phyloP scores from a whole-genome alignment of 495 filamentous ascomycete species.

The Cercophora sp. region DNA sequence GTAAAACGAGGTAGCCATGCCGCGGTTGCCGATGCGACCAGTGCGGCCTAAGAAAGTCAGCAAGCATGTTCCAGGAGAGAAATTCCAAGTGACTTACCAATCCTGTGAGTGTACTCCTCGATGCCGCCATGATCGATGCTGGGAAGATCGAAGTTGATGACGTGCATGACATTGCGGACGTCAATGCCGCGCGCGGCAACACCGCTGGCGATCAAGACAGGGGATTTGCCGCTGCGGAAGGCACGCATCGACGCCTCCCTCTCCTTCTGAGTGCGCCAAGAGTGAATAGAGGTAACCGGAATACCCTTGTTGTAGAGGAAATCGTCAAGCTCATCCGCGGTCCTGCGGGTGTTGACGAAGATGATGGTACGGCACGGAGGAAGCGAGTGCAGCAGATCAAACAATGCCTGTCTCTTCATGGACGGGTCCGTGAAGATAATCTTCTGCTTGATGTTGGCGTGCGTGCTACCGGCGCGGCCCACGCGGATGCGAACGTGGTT shows the following conservation, averaged over 20 bases:
- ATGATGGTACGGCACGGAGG: conserved; percentile 78
- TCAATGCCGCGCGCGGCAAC: conserved; percentile 89
- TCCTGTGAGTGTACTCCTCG: conserved; percentile 89
- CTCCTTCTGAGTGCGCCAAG: conserved; percentile 83
- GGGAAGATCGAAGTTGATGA: conserved; percentile 92
- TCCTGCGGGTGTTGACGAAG: conserved; percentile 77
- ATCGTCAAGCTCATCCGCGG: conserved; percentile 80
- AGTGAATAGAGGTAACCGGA: conserved; percentile 81
- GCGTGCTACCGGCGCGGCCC: conserved; percentile 77
- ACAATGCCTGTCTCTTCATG: conserved; percentile 64
- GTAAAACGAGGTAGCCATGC: conserved; percentile 86
- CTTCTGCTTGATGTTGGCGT: conserved; percentile 75
- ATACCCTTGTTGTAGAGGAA: conserved; percentile 74
- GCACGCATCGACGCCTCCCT: conserved; percentile 89
- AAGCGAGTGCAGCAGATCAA: conserved; percentile 65
- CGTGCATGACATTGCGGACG: conserved; percentile 77
- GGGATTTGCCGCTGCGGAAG: conserved; percentile 69
- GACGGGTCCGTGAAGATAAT: conserved; percentile 58
- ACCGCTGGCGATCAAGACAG: conserved; percentile 80
- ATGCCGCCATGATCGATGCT: conserved; percentile 71
- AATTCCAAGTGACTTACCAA: conserved; percentile 54
- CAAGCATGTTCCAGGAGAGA: background rate
- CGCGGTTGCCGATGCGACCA: conserved; percentile 85
- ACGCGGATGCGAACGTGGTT: conserved; percentile 75
- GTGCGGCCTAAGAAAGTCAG: conserved; percentile 64